Percentiles rank a stretch among this genome's conserved stretches.
Evolutionary conservation across 495 filamentous ascomycete genomes (phyloP).

Genomic region (Penicillium macrosclerotiorum): DNA sequence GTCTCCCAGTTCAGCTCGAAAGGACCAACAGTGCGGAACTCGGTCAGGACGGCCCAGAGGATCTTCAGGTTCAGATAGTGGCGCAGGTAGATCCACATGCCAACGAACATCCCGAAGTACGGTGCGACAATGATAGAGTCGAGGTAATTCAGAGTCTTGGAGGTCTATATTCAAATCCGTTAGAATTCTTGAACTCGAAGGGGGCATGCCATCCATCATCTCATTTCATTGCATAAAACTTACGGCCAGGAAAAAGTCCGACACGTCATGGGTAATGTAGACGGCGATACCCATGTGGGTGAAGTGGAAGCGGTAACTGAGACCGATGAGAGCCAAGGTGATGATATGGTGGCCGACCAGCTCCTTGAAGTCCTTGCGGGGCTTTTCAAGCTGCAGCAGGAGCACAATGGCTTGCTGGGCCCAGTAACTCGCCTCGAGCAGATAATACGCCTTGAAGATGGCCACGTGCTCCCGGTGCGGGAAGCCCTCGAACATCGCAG

Average conservation of each 20-base stretch:
- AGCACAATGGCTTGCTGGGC: constrained; percentile 92
- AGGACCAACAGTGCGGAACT: constrained; percentile 85
- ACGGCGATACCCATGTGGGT: constrained; percentile 96
- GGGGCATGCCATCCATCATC: no score
- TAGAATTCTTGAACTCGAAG: constrained; percentile 3
- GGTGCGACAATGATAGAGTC: constrained; percentile 72
- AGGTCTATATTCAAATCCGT: constrained; percentile 61
- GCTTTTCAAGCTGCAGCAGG: constrained; percentile 86
- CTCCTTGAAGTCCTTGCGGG: constrained; percentile 94
- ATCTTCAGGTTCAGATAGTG: constrained; percentile 90
- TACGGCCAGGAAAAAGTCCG: constrained; percentile 96
- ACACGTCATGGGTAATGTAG: constrained; percentile 94
- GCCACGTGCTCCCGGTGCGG: constrained; percentile 83
- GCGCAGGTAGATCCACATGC: constrained; percentile 86
- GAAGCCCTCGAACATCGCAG: constrained; percentile 86
- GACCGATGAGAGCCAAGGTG: constrained; percentile 78
- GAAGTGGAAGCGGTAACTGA: constrained; percentile 97
- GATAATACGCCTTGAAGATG: constrained; percentile 94
- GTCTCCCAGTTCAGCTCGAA: constrained; percentile 85
- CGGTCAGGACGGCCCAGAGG: constrained; percentile 77
- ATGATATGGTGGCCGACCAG: constrained; percentile 93
- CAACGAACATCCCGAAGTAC: constrained; percentile 83
- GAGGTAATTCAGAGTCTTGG: constrained; percentile 92
- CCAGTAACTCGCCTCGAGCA: constrained; percentile 96
- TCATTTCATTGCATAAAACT: constrained; percentile 22